Conservation (phyloP, 306 rosid genomes). For the Cicer pinnatifidum region DNA sequence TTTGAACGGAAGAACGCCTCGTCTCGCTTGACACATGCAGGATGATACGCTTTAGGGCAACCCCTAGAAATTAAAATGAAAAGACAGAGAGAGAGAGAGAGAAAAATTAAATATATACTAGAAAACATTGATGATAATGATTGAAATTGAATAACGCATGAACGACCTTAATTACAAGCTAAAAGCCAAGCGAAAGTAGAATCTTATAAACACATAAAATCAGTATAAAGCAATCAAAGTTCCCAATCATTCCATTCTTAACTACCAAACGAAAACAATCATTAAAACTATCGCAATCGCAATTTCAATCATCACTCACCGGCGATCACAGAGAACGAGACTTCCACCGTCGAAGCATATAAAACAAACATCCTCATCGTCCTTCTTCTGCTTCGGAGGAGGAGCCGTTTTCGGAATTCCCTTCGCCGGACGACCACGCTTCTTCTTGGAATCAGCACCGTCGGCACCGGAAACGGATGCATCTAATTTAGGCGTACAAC, state of each 20-base stretch:
- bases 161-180: conserved; percentile 33
- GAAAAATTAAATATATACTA: not conserved
- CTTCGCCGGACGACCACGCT: conserved; percentile 85
- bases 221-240: not conserved
- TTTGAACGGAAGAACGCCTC: conserved; percentile 85
- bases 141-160: conserved; percentile 25
- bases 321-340: conserved; percentile 97
- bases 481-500: conserved; percentile 28
- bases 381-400: conserved; percentile 53
- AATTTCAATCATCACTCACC: conserved; percentile 61
- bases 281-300: not conserved
- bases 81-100: not conserved
- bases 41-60: conserved; percentile 98
- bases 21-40: conserved; percentile 89
- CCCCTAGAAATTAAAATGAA: conserved; percentile 56
- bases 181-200: conserved; percentile 32
- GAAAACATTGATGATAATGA: conserved; percentile 12
- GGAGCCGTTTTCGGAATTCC: conserved; percentile 51
- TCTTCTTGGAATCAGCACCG: conserved; percentile 52
- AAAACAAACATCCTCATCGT: conserved; percentile 94
- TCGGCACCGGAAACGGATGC: conserved; percentile 37
- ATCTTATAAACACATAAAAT: conserved; percentile 12
- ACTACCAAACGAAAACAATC: not conserved
- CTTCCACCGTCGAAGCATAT: conserved; percentile 98
- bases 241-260: not conserved